Evolutionary conservation across 768 basidiomycete species (phyloP), one percentile per base, ranked within the genome.

Genomic region (Boletus eberwhitei): DNA sequence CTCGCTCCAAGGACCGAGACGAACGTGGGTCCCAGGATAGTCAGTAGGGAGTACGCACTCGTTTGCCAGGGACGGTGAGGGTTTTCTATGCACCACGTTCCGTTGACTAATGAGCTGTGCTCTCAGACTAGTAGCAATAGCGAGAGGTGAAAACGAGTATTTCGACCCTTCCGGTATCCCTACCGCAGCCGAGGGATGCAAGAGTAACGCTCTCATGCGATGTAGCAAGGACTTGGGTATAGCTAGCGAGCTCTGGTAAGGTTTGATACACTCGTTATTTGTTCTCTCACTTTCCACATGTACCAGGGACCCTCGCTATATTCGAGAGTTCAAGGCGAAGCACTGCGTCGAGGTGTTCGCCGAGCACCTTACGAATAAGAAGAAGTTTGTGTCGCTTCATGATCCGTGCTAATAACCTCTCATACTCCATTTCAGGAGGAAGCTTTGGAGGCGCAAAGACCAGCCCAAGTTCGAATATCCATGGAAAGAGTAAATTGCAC

Each of bases 201-300:
- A 98, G 73, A 93, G 90, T 67, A 98, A 98, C 59, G 96, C 96
- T 1, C 76, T 98, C 31, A 97, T 98, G 95, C 79, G 96, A 32
- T 98, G 96, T 71, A 94, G 92, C 75, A 98, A 98, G 67, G 96
- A 98, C 66, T 75, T 98, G 38, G 96, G 96, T 12, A 80, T 98
- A 61, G 96, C 96, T 0, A 94, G 93, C 70, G 96, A 98, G 73
- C 84, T 98, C 22, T 98, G 96, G 94, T 93, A 60, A 57, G 80
- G 2, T 64, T 22, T 26, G 5, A 26, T 59, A n/a, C 8, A 21
- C 16, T 47, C 13, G 16, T 38, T 2, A 21, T 41, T 1, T 4
- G n/a, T 31, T 41, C 16, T 42, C 46, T 35, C 45, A 34, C 31
- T 34, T 41, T 49, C 5, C 45, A 41, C 9, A 1, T 38, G 41